Evolutionary conservation across 371 early-diverging fungal species (phyloP), one percentile per base, ranked within the genome.

Genomic region (Syncephalis plumigaleata): DNA sequence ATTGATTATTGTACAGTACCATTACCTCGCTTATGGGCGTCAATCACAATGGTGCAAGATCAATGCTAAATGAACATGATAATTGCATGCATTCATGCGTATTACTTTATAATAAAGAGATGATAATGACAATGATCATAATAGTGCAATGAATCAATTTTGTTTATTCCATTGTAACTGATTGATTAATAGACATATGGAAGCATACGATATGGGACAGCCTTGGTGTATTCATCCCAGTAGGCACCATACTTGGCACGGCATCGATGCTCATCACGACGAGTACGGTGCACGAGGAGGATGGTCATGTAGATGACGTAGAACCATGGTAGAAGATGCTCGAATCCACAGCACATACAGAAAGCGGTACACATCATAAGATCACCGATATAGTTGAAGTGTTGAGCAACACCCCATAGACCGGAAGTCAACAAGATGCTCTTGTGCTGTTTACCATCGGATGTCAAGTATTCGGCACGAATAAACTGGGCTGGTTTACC

Each of bases 331-430:
- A 78, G 53, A 11, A 77, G 26, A 53, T 75, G 66, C 39, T 61
- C 47, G 45, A 67, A 51, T 13, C 76, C 78, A 57, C 80, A 81
- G 42, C 76, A 58, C 59, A 75, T 56, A 57, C 81, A 81, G 66
- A 79, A 70, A 40, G 79, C 78, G 25, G 71, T 49, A 20, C 72
- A 72, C 46, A 81, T 67, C 51, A 75, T 44, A 39, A 83, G 55
- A 45, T 83, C 83, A 26, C 81, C 83, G n/a, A 78, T 64, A 64
- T 84, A 84, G 68, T 84, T 84, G 61, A 79, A 79, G 66, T 84
- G 85, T 50, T 82, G 71, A 11, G 83, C 70, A 44, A 51, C 13
- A 21, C 85, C 85, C 85, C 85, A 84, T 68, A 64, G 81, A 1
- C 85, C 85, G 39, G 77, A 75, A 56, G 71, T 68, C 24, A 84